Conservation (phyloP, 768 basidiomycete genomes). For the Exsudoporus frostii region DNA sequence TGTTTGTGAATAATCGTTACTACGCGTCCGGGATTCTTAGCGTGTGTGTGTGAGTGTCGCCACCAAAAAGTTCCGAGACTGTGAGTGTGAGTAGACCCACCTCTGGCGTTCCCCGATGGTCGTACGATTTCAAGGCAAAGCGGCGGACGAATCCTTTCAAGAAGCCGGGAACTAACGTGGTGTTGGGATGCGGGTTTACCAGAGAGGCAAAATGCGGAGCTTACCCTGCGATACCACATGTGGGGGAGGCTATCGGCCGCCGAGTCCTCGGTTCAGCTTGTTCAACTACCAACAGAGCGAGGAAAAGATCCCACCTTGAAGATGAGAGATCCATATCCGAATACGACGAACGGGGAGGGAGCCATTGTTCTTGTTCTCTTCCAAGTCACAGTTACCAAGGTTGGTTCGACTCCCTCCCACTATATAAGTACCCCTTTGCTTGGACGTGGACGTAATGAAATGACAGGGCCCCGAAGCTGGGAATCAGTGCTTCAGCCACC, state of each 20-base stretch:
- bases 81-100: constrained; percentile 41
- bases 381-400: neutral
- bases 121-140: constrained; percentile 88
- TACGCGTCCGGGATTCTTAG: constrained; percentile 77
- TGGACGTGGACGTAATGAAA: neutral
- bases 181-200: neutral
- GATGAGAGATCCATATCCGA: constrained; percentile 90
- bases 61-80: constrained; percentile 81
- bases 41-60: constrained; percentile 43
- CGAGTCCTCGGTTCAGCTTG: neutral
- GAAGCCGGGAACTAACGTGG: constrained; percentile 62
- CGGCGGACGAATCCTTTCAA: constrained; percentile 87
- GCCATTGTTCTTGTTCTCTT: constrained; percentile 4
- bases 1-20: constrained; percentile 85
- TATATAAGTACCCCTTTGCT: constrained; percentile 4
- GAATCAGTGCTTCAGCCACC: neutral
- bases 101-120: constrained; percentile 88
- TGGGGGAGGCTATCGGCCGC: constrained; percentile 65
- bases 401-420: neutral
- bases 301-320: constrained; percentile 59
- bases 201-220: too few species aligned
- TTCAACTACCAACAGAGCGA: neutral
- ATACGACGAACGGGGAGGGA: constrained; percentile 59
- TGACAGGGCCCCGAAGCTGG: neutral
- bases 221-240: constrained; percentile 68